Base-by-base conservation (phyloP, 2,329 filamentous ascomycete species). In the Diaporthe longicolla region DNA sequence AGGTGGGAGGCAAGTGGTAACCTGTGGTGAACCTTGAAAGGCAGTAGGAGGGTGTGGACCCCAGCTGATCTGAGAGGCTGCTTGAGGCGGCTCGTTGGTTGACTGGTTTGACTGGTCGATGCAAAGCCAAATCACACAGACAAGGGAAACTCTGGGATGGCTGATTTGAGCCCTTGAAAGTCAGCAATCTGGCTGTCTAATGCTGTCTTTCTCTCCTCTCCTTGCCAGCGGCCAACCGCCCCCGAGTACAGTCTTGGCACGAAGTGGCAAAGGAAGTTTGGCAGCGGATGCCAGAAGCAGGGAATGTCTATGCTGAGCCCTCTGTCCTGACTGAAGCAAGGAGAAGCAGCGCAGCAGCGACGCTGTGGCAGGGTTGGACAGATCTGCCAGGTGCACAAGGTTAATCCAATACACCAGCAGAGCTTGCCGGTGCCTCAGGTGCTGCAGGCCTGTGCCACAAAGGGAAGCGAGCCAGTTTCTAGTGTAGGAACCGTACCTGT, bases 371-470 rank as follows among this genome's bases (percentile, higher is more conserved):
- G 61, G 65, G 73, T 52, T 57, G 63, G 71, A 70, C 57, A 55
- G 57, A 52, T 66, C 29, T 58, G 70, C 54, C 40, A 73, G 63
- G 71, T 43, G 40, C 70, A 63, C 55, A 26, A 55, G 40, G 45
- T 70, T 45, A 68, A 54, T 26, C 45, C 61, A 57, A 74, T 50
- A 61, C 54, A 45, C 45, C 50, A 50, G 57, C 48, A 65, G 70
- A 74, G 70, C 70, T 68, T 73, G 57, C 57, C 32, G 48, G 63
- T 65, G 70, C 71, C 45, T 72, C 58, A 75, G 73, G 65, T 61
- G 58, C 72, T 66, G 73, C 73, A 66, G 71, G 73, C 65, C 63
- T 65, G 73, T 58, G 63, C 70, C 57, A 75, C 73, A 70, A 75
- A 70, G 73, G 73, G 50, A 68, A 55, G 65, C 58, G 69, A 68